phyloP scores from a whole-genome alignment of 2,329 filamentous ascomycete genomes.

The Podosphaera xanthii region DNA sequence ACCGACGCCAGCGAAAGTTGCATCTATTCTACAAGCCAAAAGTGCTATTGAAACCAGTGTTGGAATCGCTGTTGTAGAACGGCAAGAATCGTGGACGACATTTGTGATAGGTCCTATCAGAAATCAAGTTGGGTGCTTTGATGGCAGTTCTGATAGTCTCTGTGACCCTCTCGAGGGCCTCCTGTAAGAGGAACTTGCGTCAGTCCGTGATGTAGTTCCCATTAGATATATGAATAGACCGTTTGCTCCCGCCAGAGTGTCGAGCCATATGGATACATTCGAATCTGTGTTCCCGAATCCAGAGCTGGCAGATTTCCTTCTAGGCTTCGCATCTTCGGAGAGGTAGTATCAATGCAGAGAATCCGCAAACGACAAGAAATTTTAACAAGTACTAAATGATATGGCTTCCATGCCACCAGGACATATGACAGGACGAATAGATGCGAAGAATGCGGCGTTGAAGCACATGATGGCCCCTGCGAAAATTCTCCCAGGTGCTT shows the following conservation, averaged over 20 bases:
- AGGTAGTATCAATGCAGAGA: no score
- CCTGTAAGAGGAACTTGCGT: neutral
- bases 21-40: neutral
- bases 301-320: neutral
- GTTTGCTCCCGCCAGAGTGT: neutral
- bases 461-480: neutral
- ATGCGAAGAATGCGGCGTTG: neutral
- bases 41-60: no score
- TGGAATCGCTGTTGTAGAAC: no score
- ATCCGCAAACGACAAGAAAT: no score
- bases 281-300: neutral
- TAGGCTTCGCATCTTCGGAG: neutral
- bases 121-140: no score
- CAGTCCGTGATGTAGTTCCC: neutral
- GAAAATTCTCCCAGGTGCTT: neutral
- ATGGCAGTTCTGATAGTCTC: neutral
- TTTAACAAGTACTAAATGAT: no score
- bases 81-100: no score
- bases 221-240: neutral
- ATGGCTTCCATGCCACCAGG: neutral
- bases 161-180: neutral
- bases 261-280: neutral
- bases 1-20: neutral
- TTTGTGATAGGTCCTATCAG: no score
- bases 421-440: neutral